A percentile compares a stretch with the other conserved stretches of the same genome.
phyloP scores from a whole-genome alignment of 805 yeast genomes.

The Nakazawaea wyomingensis region DNA sequence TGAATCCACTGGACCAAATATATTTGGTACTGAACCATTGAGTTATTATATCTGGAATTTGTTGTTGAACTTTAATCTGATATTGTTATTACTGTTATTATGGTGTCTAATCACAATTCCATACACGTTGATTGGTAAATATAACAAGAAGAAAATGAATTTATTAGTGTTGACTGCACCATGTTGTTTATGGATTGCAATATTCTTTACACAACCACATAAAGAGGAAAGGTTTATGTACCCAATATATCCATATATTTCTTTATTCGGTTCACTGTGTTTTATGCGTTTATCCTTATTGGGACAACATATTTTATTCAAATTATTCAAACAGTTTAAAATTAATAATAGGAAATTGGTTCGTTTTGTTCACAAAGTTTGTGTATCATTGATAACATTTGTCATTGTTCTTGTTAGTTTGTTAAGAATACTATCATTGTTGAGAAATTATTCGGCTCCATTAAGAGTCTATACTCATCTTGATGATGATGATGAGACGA shows the following conservation, averaged over 20 bases:
- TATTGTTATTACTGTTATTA: constrained; percentile 26
- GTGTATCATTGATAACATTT: no score
- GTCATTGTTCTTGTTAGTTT: no score
- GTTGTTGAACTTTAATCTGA: constrained; percentile 72
- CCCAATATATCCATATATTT: constrained; percentile 72
- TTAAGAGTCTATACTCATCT: constrained; percentile 47
- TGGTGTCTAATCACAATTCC: constrained; percentile 20
- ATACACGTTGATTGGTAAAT: no score
- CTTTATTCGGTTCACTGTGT: constrained; percentile 53
- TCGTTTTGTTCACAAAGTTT: constrained; percentile 26
- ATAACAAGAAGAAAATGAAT: constrained; percentile 10
- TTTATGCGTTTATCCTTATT: no score
- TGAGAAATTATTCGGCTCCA: no score
- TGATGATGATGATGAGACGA: constrained; percentile 22
- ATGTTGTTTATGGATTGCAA: constrained; percentile 55
- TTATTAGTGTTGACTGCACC: constrained; percentile 37
- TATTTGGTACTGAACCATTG: constrained; percentile 83
- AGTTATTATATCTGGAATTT: constrained; percentile 66
- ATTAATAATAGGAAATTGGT: constrained; percentile 11
- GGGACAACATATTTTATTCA: not conserved
- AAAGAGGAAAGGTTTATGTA: constrained; percentile 91
- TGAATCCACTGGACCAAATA: constrained; percentile 77
- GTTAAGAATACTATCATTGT: no score
- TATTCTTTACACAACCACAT: constrained; percentile 77
- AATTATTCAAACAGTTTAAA: no score